Base-by-base conservation (phyloP, 2,329 filamentous ascomycete genomes). In the Anthostomella pinea region DNA sequence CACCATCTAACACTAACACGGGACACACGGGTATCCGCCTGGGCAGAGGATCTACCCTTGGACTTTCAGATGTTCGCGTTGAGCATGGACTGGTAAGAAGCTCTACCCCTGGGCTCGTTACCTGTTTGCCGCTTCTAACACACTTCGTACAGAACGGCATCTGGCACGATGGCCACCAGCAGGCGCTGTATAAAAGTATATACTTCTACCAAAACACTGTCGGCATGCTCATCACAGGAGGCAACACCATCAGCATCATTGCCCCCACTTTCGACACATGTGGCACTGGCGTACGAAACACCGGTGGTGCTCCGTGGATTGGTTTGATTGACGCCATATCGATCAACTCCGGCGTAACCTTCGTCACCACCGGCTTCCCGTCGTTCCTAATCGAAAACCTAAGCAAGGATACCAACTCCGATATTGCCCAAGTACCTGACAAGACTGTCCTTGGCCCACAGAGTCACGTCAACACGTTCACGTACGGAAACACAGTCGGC, bases 331-430 rank as follows among this genome's bases (percentile, higher is more conserved):
- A 69, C 27, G 63, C 51, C 29, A 63, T 47, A 21, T 67, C 65
- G 2, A 56, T 62, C 26, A 67, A 67, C 43, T 69, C 66, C 0
- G 67, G 66, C 6, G 54, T 65, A 10, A 65, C 62, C 0, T 60
- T 70, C 16, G 41, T 51, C 13, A 67, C 65, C 1, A 59, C 52
- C 3, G 53, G 44, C n/a, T 60, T 52, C 30, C 65, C 66, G 6
- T 68, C 64, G 6, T 64, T 68, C 46, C 30, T 68, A 6, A 66
- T 70, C 16, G 66, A 70, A 28, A 70, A 70, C 44, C 50, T 69
- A 9, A 54, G 43, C 46, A 68, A 67, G 41, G 65, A 69, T 38
- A 65, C 58, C 17, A 48, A 52, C 37, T 61, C 59, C 10, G 50
- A 63, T 39, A 46, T 68, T 20, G 63, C 59, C 2, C 49, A 62